A percentile compares a stretch with the other conserved stretches of the same genome.
Conservation (phyloP, 148 eudicot species). For the Nepenthes gracilis region DNA sequence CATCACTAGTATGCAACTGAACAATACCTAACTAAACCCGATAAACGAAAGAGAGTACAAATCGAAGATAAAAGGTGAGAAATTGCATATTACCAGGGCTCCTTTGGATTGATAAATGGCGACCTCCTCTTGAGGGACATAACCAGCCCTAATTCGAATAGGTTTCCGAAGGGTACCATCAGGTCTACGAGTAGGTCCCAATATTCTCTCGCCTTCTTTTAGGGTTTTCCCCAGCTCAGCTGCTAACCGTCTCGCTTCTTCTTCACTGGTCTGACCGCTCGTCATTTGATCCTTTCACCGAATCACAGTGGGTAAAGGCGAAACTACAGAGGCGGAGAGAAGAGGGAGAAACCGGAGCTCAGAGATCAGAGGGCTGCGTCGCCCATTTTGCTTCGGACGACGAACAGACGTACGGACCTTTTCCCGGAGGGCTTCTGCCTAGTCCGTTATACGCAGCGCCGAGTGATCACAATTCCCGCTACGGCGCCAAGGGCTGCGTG, state of each 20-base stretch:
- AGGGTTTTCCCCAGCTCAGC: conserved; percentile 55
- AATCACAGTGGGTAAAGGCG: too few relatives aligned
- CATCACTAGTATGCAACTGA: neutral
- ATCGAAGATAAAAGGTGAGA: neutral
- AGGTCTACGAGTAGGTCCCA: conserved; percentile 86
- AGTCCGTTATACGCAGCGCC: too few relatives aligned
- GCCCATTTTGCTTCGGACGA: too few relatives aligned
- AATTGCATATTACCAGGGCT: conserved; percentile 34
- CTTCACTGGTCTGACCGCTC: conserved; percentile 20
- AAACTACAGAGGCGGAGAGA: too few relatives aligned
- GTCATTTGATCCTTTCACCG: conserved; percentile 12
- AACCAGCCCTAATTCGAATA: conserved; percentile 75
- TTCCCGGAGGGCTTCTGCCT: too few relatives aligned
- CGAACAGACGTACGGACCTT: too few relatives aligned
- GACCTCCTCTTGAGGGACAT: conserved; percentile 93
- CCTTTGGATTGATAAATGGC: conserved; percentile 88
- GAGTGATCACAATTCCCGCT: too few relatives aligned
- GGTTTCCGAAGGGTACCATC: conserved; percentile 87
- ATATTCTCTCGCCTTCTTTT: conserved; percentile 84
- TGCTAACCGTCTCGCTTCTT: conserved; percentile 23
- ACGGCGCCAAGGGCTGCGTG: too few relatives aligned
- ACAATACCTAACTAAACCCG: neutral
- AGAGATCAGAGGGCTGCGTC: too few relatives aligned
- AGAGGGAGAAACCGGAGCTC: too few relatives aligned
- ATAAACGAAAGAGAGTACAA: neutral